Evolutionary conservation across 202 grass and related monocot species (phyloP), one percentile per base, ranked within the genome.

Genomic region (Hordeum pubiflorum): DNA sequence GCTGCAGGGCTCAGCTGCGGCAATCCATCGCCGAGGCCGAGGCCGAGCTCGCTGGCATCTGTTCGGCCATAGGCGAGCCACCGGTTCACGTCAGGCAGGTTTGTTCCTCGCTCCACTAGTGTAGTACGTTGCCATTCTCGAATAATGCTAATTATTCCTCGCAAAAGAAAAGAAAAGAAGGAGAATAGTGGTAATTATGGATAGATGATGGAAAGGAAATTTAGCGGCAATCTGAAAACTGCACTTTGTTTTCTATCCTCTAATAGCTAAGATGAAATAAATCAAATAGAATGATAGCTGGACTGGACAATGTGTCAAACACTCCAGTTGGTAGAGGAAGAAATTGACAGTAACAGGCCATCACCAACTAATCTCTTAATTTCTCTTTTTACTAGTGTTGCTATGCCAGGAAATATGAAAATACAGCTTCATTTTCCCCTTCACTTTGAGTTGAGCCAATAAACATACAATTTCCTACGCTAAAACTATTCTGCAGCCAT

Each of bases 21-120:
- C 86, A 93, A 55, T 79, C 86, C 63, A 93, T 97, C 15, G 93
- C 90, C 4, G 93, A 97, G 75, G 84, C 86, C 14, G 88, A 97
- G 84, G 93, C 93, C 0, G 90, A 97, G 81, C 75, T 97, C 26
- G 93, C 90, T 1, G 79, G 83, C 36, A 93, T 97, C 63, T 97
- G 88, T 33, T 93, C 88, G 7, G 85, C 86, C 60, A 91, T 93
- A 29, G 90, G 93, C 58, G 93, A 93, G 58, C 88, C 85, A 8
- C 90, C 86, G 5, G 73, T 91, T 44, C 88, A 89, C 76, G 83
- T 89, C 77, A 82, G 86, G 39, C 86, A 93, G 93, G 93, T 97
- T 82, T 23, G 58, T 81, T 89, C 82, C 44, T 50, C 74, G 12
- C 17, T 79, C 14, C 77, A 77, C 40, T 71, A 76, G 22, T 71